Conservation (phyloP, 225 moss, liverwort and hornwort genomes). For the Sphagnum tenellum region DNA sequence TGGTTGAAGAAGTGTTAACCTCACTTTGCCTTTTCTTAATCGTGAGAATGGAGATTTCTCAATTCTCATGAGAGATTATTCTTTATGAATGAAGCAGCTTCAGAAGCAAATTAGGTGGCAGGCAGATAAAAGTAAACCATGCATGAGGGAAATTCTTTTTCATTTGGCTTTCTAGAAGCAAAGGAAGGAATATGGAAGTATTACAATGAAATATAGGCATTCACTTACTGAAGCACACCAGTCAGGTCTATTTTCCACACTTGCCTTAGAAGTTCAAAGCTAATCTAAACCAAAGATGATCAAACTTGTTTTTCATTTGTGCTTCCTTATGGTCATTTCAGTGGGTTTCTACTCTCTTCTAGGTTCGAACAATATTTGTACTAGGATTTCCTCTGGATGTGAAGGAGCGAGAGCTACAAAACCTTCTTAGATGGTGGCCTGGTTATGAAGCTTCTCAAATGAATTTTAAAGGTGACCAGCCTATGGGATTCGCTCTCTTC, state of each 20-base stretch:
- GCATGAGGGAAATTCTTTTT: too few relatives aligned
- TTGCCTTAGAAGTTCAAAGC: neutral
- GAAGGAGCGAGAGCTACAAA: slow-evolving; percentile 95
- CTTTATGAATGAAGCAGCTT: too few relatives aligned
- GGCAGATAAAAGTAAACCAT: too few relatives aligned
- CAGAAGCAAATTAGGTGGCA: too few relatives aligned
- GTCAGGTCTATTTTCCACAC: neutral
- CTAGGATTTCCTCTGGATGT: slow-evolving; percentile 90
- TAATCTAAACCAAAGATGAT: neutral
- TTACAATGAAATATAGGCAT: neutral
- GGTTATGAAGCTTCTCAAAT: slow-evolving; percentile 98
- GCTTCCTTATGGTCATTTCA: neutral
- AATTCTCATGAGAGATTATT: too few relatives aligned
- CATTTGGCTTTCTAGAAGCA: too few relatives aligned
- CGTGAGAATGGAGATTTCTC: too few relatives aligned
- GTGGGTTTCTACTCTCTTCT: neutral
- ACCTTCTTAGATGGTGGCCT: slow-evolving; percentile 97
- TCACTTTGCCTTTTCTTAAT: too few relatives aligned
- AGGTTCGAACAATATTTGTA: slow-evolving; percentile 95
- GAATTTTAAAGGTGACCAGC: slow-evolving; percentile 98
- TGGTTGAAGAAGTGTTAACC: too few relatives aligned
- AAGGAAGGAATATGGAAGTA: too few relatives aligned
- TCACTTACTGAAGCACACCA: neutral
- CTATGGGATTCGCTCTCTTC: slow-evolving; percentile 99
- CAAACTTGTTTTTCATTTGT: neutral